Base-by-base conservation (phyloP, 164 flowering plant genomes). In the Dillenia suffruticosa region DNA sequence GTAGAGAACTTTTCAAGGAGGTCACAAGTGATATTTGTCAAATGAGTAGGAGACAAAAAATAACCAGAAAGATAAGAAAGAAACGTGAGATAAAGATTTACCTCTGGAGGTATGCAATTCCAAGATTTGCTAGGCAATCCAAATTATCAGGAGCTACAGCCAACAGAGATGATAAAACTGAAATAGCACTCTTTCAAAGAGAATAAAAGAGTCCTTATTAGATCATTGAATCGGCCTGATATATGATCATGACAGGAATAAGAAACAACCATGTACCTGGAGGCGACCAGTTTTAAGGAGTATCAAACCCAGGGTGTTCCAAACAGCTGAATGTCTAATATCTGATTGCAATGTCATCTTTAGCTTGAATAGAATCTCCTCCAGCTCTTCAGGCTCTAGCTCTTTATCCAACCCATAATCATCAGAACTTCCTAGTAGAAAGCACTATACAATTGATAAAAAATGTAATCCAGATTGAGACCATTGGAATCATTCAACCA, bases 71-170 rank as follows among this genome's bases (percentile, higher is more conserved):
- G 22, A 19, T 19, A 19, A 19, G 22, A 19, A 19, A 19, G 22
- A 19, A 19, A 19, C 22, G 1, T 1, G 22, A 19, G 22, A 19
- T 19, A 19, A 19, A 19, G 22, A 19, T 19, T 55, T 61, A 92
- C 98, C 85, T 86, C 67, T 86, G 94, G 63, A 93, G 85, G 78
- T 83, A 83, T 59, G 94, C 94, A 61, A 86, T 67, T 47, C 97
- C 97, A 69, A 90, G 91, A 76, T 93, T 93, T 69, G 82, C 90
- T 57, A 93, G 84, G 72, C 95, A 84, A 78, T 93, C 97, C 82
- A 82, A 79, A 79, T 83, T 77, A 66, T 86, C 82, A 10, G 97
- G 88, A 12, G 63, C 83, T 64, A 83, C 32, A 49, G 70, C 74
- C 76, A 83, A 63, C 78, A 90, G 69, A 51, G 89, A 74, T 47